A percentile compares a stretch with the other conserved stretches of the same genome.
Conservation (phyloP, 192 early-diverging fungal species). For the Podochytrium sp. region DNA sequence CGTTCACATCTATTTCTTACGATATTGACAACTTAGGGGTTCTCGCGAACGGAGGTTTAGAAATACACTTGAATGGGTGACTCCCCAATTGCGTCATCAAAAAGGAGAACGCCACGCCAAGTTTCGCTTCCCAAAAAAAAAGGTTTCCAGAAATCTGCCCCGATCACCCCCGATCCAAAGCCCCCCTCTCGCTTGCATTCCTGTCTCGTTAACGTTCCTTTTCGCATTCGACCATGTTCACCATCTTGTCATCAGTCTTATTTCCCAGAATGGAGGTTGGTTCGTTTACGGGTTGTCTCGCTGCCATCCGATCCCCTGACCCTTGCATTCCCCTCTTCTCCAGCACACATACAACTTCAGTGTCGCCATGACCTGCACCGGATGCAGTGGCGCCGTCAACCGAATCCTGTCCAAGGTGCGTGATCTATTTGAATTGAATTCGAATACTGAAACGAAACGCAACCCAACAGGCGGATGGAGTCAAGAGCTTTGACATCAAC, state of each 20-base stretch:
- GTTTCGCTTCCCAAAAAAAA: no score
- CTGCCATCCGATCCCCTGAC: neutral
- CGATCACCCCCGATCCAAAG: no score
- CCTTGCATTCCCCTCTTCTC: neutral
- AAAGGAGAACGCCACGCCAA: no score
- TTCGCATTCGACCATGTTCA: no score
- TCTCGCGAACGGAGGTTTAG: no score
- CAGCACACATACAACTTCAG: constrained; percentile 69
- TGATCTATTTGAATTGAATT: neutral
- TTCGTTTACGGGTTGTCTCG: neutral
- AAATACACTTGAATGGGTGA: no score
- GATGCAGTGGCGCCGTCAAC: constrained; percentile 77
- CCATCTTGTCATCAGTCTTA: neutral
- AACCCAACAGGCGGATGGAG: constrained; percentile 43
- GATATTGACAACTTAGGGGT: no score
- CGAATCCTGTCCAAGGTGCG: constrained; percentile 63
- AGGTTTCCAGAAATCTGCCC: no score
- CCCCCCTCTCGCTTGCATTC: no score
- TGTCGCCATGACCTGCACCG: constrained; percentile 79
- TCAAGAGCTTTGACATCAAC: constrained; percentile 55
- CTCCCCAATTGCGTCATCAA: no score
- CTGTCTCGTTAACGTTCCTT: no score
- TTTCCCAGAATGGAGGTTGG: constrained; percentile 30
- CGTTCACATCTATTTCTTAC: no score
- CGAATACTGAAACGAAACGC: neutral